Evolutionary conservation across 2,329 filamentous ascomycete genomes (phyloP), one percentile per base, ranked within the genome.

Genomic region (Calonectria crousiana): DNA sequence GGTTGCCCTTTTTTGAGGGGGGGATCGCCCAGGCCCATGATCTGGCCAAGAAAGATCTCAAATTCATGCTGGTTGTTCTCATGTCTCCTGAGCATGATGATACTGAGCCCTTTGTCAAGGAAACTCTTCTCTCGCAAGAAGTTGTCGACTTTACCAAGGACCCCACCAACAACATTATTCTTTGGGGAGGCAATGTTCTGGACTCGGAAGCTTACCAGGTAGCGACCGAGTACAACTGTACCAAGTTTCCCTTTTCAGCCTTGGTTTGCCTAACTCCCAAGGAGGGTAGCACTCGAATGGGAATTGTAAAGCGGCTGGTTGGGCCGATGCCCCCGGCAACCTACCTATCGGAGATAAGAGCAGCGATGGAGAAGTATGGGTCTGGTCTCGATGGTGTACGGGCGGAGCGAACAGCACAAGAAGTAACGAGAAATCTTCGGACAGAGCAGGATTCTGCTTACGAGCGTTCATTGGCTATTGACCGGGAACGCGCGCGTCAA

Each of bases 151-250:
- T 95, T 80, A 84, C 98, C 78, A 93, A 92, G 76, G 91, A 96
- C 74, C 91, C 94, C 0, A 85, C 89, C 41, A 95, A 95, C 84
- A 94, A 96, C 81, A 91, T 98, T 36, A 88, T 98, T 44, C 85
- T 99, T 3, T 99, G 97, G 97, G 95, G 94, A 51, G 97, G 97
- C 60, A 98, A 95, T 78, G 94, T 98, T 0, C 92, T 95, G 76
- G 97, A 99, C 83, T 94, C 95, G 4, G 97, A 99, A 86, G 95
- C 96, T 6, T 98, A 97, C 84, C 95, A 98, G 83, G 95, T 98
- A 51, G 92, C 95, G n/a, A 90, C 91, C 16, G 95, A 96, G 58
- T 92, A 98, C 76, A 93, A 93, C 78, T 97, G 95, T 84, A 98
- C 95, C 73, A 98, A 97, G 82, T 98, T 97, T 81, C 97, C 97